Evolutionary conservation across 345 rosid species (phyloP).

Genomic region (Rhodomyrtus tomentosa): DNA sequence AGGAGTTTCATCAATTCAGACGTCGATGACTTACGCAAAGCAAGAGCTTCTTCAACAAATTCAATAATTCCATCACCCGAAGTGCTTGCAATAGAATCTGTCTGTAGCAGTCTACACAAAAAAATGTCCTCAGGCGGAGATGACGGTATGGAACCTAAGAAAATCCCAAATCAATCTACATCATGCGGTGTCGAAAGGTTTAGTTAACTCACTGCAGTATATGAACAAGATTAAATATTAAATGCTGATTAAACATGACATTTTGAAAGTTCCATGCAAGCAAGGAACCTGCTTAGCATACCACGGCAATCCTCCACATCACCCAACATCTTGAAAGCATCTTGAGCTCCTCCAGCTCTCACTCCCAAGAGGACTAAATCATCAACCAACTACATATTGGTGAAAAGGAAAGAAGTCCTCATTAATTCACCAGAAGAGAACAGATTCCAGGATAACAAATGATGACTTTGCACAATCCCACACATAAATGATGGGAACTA

Average conservation of each 20-base stretch:
- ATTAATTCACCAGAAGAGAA: background rate
- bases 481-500: background rate
- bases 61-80: conserved; percentile 26
- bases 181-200: background rate
- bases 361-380: conserved; percentile 67
- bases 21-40: conserved; percentile 49
- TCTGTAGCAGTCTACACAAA: conserved; percentile 67
- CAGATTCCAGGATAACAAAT: background rate
- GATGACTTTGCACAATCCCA: background rate
- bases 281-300: conserved; percentile 3
- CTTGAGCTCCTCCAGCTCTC: conserved; percentile 52
- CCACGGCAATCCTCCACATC: conserved; percentile 37
- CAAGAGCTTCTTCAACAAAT: conserved; percentile 56
- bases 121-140: conserved; percentile 68
- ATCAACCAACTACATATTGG: conserved; percentile 64
- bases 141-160: conserved; percentile 57
- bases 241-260: background rate
- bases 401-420: background rate
- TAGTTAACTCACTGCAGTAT: background rate
- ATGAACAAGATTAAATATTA: background rate
- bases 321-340: conserved; percentile 33
- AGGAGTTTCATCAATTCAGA: conserved; percentile 55
- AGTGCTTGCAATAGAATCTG: conserved; percentile 35
- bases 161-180: conserved; percentile 10
- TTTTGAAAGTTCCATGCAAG: background rate